These are phyloP conservation scores for Talaromyces nanjingensis DNA, from an alignment of 495 filamentous ascomycete species.

Conservation along the genomic window DNA sequence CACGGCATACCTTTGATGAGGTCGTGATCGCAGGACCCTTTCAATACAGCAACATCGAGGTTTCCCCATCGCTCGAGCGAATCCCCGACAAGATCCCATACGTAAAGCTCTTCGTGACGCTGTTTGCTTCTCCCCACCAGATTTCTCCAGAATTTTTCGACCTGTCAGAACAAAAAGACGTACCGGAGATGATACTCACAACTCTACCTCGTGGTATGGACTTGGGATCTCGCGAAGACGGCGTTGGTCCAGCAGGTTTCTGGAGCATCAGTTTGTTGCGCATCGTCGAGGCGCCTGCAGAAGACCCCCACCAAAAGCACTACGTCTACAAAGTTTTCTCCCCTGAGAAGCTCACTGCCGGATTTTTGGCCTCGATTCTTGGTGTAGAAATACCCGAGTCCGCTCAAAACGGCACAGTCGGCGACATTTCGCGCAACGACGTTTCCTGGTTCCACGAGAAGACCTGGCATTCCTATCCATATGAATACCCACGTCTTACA, in stretches of 20 bases:
- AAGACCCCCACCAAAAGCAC: constrained; percentile 43
- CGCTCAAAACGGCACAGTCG: constrained; percentile 22
- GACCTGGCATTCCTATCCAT: constrained; percentile 79
- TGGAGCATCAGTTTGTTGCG: constrained; percentile 80
- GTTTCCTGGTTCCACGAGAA: constrained; percentile 76
- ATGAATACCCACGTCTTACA: constrained; percentile 70
- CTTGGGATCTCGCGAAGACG: constrained; percentile 37
- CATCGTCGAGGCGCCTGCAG: constrained; percentile 48
- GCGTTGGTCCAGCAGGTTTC: constrained; percentile 67
- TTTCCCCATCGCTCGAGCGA: constrained; percentile 43
- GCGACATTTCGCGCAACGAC: constrained; percentile 34
- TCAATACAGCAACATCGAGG: constrained; percentile 64
- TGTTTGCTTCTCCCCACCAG: constrained; percentile 69
- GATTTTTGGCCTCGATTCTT: constrained; percentile 50
- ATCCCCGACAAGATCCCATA: constrained; percentile 71
- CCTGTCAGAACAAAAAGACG: constrained; percentile 49
- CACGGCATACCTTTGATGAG: constrained; percentile 57
- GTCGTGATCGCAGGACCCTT: constrained; percentile 73
- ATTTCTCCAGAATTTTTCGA: constrained; percentile 67
- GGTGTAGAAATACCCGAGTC: constrained; percentile 18
- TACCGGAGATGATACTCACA: constrained; percentile 73
- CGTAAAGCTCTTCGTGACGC: constrained; percentile 76
- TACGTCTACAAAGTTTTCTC: constrained; percentile 97
- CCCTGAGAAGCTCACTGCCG: constrained; percentile 53
- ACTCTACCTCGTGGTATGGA: constrained; percentile 60